Percentiles rank a stretch among this genome's conserved stretches.
Conservation (phyloP, 2,329 filamentous ascomycete species). For the Colletotrichum destructivum region DNA sequence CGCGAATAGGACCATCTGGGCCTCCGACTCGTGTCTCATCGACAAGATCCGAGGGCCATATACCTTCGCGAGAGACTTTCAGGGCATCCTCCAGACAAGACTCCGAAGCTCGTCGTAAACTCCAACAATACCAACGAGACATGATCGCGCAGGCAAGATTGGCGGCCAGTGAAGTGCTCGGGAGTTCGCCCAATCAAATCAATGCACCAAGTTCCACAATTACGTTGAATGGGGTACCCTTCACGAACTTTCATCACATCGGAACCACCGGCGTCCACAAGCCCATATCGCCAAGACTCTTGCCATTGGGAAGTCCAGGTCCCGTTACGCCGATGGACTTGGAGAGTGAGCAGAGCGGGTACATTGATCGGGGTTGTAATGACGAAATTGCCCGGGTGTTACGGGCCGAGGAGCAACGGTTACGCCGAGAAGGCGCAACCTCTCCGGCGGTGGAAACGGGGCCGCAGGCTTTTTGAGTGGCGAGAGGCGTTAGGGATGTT, state of each 20-base stretch:
- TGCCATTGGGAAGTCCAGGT: constrained; percentile 70
- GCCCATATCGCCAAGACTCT: constrained; percentile 65
- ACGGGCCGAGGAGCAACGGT: constrained; percentile 51
- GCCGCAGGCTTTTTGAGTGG: constrained; percentile 47
- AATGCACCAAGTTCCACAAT: constrained; percentile 49
- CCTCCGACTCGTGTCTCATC: constrained; percentile 24
- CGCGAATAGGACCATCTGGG: constrained; percentile 40
- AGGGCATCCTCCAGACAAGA: constrained; percentile 54
- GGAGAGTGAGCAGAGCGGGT: constrained; percentile 56
- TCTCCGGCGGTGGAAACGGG: constrained; percentile 53
- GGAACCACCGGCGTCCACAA: constrained; percentile 58
- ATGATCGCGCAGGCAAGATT: constrained; percentile 72
- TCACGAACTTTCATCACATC: constrained; percentile 56
- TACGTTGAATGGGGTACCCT: constrained; percentile 53
- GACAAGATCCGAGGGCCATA: constrained; percentile 44
- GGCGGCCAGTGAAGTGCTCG: constrained; percentile 55
- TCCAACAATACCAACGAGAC: constrained; percentile 73
- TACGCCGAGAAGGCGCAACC: constrained; percentile 50
- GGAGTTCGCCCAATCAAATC: constrained; percentile 46
- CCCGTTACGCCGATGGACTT: constrained; percentile 75
- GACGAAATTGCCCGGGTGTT: constrained; percentile 44
- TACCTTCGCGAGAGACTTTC: constrained; percentile 44
- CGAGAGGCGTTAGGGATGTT: not conserved
- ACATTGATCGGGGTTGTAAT: constrained; percentile 52
- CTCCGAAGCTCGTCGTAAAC: constrained; percentile 65